phyloP scores from a whole-genome alignment of 129 eudicot species.

The Gnaphalium uliginosum region DNA sequence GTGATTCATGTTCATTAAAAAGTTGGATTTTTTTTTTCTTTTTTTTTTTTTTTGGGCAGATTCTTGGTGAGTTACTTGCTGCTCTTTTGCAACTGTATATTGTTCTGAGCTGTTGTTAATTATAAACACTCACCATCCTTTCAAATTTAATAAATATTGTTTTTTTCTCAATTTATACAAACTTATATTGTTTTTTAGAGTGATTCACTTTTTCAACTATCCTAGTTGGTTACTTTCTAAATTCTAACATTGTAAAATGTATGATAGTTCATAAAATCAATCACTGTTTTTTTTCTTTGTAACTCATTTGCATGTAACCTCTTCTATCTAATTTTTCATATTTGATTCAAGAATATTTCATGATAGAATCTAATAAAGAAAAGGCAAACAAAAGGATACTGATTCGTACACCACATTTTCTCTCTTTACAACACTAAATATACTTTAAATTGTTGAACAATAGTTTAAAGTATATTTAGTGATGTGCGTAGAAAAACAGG shows the following conservation, averaged over 20 bases:
- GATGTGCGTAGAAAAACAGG: too few species aligned
- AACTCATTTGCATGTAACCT: neutral
- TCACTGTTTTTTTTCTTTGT: neutral
- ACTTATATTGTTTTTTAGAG: neutral
- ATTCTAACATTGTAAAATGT: neutral
- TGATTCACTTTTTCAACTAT: neutral
- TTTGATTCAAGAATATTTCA: neutral
- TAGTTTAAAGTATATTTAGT: too few species aligned
- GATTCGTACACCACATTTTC: too few species aligned
- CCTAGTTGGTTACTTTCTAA: neutral
- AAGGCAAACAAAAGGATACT: constrained; percentile 10
- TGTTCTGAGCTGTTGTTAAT: constrained; percentile 40
- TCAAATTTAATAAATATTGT: constrained; percentile 33
- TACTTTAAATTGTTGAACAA: too few species aligned
- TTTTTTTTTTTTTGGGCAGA: constrained; percentile 26
- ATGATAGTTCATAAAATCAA: neutral
- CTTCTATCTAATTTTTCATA: neutral
- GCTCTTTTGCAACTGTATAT: constrained; percentile 48
- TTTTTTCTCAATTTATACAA: neutral
- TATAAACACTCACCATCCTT: constrained; percentile 38
- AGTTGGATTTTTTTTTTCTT: neutral
- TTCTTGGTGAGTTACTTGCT: constrained; percentile 36
- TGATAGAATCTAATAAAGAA: constrained; percentile 6
- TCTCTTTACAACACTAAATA: too few species aligned
- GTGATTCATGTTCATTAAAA: constrained; percentile 36